phyloP scores from a whole-genome alignment of 192 early-diverging fungal species.

The Thoreauomyces humboldtii region DNA sequence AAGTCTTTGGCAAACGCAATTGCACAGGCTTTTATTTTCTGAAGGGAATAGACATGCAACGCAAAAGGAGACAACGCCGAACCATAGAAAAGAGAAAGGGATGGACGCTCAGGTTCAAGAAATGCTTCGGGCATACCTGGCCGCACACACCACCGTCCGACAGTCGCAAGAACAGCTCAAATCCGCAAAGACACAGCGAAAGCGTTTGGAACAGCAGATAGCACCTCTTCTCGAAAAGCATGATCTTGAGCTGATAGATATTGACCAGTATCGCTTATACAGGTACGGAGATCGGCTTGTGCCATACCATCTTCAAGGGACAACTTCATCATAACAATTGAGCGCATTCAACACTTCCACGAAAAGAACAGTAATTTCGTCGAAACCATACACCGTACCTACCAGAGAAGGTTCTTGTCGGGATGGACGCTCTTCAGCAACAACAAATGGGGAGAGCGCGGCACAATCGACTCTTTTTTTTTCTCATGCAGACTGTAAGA shows the following conservation, averaged over 20 bases:
- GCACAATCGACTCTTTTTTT: too few species aligned
- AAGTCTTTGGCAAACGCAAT: too few species aligned
- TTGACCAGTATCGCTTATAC: background rate
- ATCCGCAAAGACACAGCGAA: background rate
- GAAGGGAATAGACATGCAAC: background rate
- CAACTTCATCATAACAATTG: too few species aligned
- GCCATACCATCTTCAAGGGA: background rate
- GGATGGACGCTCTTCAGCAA: too few species aligned
- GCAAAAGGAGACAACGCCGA: too few species aligned
- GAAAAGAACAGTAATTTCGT: too few species aligned
- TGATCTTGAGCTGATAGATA: background rate
- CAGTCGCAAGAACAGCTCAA: background rate
- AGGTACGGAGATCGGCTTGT: background rate
- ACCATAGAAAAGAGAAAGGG: background rate
- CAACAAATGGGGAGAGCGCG: too few species aligned
- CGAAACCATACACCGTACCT: too few species aligned
- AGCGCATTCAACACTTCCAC: too few species aligned
- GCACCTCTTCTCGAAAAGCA: background rate
- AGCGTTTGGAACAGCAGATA: background rate
- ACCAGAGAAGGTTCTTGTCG: too few species aligned
- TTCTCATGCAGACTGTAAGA: background rate
- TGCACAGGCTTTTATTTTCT: conserved; percentile 9
- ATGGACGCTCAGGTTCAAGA: background rate
- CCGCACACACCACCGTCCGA: background rate
- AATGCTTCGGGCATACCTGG: background rate